phyloP scores from a whole-genome alignment of 225 moss, liverwort and hornwort species.

The Sphagnum contortum region DNA sequence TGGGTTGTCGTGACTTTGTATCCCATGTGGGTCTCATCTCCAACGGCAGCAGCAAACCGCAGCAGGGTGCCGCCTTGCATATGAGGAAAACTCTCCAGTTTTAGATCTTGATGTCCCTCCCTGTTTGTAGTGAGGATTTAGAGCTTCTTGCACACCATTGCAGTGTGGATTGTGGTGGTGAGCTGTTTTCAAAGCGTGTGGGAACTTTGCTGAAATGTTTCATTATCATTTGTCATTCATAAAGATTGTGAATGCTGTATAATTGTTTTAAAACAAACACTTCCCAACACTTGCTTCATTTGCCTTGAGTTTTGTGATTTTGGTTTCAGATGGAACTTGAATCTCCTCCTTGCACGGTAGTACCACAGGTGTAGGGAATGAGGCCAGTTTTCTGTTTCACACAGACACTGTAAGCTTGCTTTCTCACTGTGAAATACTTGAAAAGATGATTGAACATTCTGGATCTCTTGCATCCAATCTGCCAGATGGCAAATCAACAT shows the following conservation, averaged over 20 bases:
- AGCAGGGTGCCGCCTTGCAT: constrained; percentile 44
- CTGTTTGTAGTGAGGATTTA: constrained; percentile 26
- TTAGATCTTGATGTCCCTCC: constrained; percentile 50
- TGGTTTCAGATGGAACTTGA: too few relatives aligned
- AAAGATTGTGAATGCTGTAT: constrained; percentile 32
- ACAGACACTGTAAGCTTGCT: too few relatives aligned
- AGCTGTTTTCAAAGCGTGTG: too few relatives aligned
- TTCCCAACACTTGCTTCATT: neutral
- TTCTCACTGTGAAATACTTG: too few relatives aligned
- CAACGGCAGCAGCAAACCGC: constrained; percentile 11
- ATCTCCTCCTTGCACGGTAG: too few relatives aligned
- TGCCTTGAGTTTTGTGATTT: neutral
- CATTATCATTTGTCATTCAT: constrained; percentile 42
- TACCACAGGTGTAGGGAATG: too few relatives aligned
- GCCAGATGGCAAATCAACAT: too few relatives aligned
- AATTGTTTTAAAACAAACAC: constrained; percentile 35
- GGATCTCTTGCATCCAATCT: too few relatives aligned
- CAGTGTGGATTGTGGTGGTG: too few relatives aligned
- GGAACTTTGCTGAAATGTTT: constrained; percentile 33
- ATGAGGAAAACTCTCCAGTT: constrained; percentile 12
- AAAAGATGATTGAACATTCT: too few relatives aligned
- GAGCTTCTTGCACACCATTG: constrained; percentile 1
- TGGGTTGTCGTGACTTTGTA: constrained; percentile 60
- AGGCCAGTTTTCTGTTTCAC: too few relatives aligned
- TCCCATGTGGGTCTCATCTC: neutral